These are phyloP conservation scores for Blastocystis sp. DNA, from an alignment of 352 stramenopile genomes.

Conservation along the genomic window DNA sequence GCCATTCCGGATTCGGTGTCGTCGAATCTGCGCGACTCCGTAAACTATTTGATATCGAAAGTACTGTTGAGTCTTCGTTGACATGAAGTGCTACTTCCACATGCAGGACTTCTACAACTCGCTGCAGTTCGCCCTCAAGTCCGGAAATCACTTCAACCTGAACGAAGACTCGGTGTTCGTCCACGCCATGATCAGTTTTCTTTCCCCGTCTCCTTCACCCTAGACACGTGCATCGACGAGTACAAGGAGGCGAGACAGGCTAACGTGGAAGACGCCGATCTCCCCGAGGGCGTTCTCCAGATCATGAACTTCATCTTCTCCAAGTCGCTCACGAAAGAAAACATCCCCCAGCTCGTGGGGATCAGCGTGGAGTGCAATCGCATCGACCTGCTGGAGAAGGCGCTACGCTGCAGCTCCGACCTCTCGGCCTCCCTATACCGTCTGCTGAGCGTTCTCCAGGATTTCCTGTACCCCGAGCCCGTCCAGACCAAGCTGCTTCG, in stretches of 20 bases:
- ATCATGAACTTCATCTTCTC: slow-evolving; percentile 39
- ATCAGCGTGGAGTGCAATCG: slow-evolving; percentile 30
- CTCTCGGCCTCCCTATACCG: background rate
- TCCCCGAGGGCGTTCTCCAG: background rate
- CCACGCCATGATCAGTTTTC: background rate
- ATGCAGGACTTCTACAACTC: slow-evolving; percentile 31
- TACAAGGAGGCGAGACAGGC: background rate
- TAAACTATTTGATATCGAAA: slow-evolving; percentile 25
- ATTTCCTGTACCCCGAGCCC: background rate
- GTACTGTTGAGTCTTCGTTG: background rate
- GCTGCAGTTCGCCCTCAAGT: background rate
- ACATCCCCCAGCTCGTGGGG: slow-evolving; percentile 7
- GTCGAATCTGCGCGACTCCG: background rate
- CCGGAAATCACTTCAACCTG: background rate
- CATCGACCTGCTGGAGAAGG: slow-evolving; percentile 4
- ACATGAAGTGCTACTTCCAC: slow-evolving; percentile 20
- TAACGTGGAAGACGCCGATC: background rate
- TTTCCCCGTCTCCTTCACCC: background rate
- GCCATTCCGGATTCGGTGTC: background rate
- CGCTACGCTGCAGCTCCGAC: background rate
- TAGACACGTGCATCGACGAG: slow-evolving; percentile 33
- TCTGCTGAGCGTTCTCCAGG: background rate
- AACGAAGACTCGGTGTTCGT: slow-evolving; percentile 30
- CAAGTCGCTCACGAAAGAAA: background rate
- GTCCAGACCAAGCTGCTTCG: background rate